These are phyloP conservation scores for Ciborinia camelliae DNA, from an alignment of 2,329 filamentous ascomycete genomes.

Conservation along the genomic window DNA sequence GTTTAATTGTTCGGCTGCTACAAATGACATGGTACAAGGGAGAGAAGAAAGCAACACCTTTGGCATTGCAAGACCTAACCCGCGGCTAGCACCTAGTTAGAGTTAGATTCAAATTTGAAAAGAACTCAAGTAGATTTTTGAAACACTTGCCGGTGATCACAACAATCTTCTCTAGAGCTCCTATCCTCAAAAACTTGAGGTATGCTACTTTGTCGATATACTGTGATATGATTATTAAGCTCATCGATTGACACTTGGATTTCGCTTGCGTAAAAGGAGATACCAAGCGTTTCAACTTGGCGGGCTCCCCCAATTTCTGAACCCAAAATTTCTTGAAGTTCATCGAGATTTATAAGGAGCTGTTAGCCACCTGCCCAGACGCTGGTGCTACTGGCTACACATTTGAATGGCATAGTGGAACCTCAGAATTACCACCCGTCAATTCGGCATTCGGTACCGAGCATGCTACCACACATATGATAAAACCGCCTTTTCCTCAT, in stretches of 20 bases:
- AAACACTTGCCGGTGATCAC: not conserved
- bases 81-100: not conserved
- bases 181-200: not conserved
- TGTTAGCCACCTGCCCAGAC: not conserved
- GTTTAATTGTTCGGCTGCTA: not conserved
- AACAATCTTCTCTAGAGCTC: not conserved
- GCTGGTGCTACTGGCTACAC: not conserved
- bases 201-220: not conserved
- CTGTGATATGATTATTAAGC: not conserved
- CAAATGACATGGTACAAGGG: not conserved
- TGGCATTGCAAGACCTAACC: not conserved
- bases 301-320: not conserved
- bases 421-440: not conserved
- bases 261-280: not conserved
- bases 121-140: too few relatives aligned
- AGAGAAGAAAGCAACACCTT: not conserved
- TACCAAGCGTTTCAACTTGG: not conserved
- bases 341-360: not conserved
- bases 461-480: not conserved
- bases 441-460: not conserved
- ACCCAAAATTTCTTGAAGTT: not conserved
- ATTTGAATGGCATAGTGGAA: slow-evolving; percentile 7
- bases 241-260: not conserved
- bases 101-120: not conserved
- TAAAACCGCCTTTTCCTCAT: not conserved